Percentiles rank a stretch among this genome's conserved stretches.
Evolutionary conservation across 345 rosid species (phyloP).

Genomic region (Carallia pectinifolia): DNA sequence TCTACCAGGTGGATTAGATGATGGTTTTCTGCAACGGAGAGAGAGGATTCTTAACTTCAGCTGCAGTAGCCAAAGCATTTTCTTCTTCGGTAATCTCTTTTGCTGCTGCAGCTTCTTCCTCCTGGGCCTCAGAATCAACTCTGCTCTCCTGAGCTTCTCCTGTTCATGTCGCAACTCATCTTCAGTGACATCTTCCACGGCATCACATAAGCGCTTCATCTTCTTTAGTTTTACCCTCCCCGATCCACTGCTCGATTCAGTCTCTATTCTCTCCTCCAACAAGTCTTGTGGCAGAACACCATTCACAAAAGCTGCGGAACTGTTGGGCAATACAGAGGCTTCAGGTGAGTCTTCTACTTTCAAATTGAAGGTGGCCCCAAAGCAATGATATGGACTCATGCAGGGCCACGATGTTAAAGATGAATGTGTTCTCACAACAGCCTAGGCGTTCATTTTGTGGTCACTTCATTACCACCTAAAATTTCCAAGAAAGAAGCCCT

Average conservation of each 20-base stretch:
- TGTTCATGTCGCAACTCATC: constrained; percentile 81
- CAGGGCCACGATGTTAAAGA: constrained; percentile 80
- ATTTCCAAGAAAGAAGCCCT: background rate
- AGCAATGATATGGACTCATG: constrained; percentile 75
- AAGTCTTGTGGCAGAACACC: constrained; percentile 29
- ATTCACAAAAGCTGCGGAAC: constrained; percentile 39
- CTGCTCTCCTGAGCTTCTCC: constrained; percentile 69
- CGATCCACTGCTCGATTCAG: constrained; percentile 39
- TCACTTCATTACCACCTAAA: constrained; percentile 81
- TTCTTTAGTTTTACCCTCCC: constrained; percentile 53
- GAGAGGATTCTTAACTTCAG: constrained; percentile 33
- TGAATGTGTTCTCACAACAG: constrained; percentile 78
- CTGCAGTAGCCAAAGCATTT: constrained; percentile 39
- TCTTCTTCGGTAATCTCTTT: constrained; percentile 73
- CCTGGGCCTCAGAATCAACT: constrained; percentile 49
- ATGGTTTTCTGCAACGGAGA: constrained; percentile 51
- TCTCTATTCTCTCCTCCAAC: constrained; percentile 33
- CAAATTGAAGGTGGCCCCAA: constrained; percentile 35
- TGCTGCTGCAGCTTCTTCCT: constrained; percentile 74
- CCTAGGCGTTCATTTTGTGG: constrained; percentile 82
- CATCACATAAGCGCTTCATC: constrained; percentile 54
- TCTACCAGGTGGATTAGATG: constrained; percentile 77
- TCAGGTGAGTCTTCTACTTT: constrained; percentile 46
- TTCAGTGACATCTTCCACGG: constrained; percentile 49
- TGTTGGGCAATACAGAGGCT: constrained; percentile 43